Evolutionary conservation across 805 yeast species (phyloP).

Genomic region (Zygoascus bituminiphila): DNA sequence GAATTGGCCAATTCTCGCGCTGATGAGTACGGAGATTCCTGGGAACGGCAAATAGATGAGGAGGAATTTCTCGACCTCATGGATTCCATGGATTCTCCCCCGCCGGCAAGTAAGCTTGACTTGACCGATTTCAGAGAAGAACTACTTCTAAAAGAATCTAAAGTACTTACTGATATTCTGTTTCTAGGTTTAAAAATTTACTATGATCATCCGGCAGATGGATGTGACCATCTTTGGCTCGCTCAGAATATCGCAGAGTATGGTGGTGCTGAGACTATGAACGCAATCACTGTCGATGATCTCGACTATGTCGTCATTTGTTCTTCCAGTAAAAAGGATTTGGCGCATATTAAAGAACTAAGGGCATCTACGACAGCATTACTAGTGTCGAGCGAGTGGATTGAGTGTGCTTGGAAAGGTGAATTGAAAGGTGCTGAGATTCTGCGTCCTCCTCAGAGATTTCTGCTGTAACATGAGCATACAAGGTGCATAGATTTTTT

Average conservation of each 20-base stretch:
- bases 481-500: too few relatives aligned
- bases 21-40: slow-evolving; percentile 62
- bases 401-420: slow-evolving; percentile 29
- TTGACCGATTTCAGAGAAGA: slow-evolving; percentile 2
- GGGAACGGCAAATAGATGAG: slow-evolving; percentile 28
- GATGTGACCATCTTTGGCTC: slow-evolving; percentile 3
- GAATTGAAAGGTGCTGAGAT: slow-evolving; percentile 20
- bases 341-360: not conserved
- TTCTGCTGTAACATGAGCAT: not conserved
- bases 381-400: slow-evolving; percentile 26
- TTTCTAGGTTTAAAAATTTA: slow-evolving; percentile 16
- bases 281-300: not conserved
- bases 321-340: not conserved
- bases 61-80: slow-evolving; percentile 20
- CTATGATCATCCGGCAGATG: slow-evolving; percentile 24
- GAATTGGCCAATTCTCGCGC: slow-evolving; percentile 29
- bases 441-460: not conserved
- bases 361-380: not conserved
- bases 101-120: slow-evolving; percentile 13
- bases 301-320: not conserved
- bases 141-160: slow-evolving; percentile 13
- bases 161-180: slow-evolving; percentile 17
- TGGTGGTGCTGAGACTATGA: not conserved
- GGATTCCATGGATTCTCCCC: slow-evolving; percentile 5
- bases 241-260: not conserved